These are phyloP conservation scores for Sarocladium kiliense DNA, from an alignment of 2,329 filamentous ascomycete genomes.

Conservation along the genomic window DNA sequence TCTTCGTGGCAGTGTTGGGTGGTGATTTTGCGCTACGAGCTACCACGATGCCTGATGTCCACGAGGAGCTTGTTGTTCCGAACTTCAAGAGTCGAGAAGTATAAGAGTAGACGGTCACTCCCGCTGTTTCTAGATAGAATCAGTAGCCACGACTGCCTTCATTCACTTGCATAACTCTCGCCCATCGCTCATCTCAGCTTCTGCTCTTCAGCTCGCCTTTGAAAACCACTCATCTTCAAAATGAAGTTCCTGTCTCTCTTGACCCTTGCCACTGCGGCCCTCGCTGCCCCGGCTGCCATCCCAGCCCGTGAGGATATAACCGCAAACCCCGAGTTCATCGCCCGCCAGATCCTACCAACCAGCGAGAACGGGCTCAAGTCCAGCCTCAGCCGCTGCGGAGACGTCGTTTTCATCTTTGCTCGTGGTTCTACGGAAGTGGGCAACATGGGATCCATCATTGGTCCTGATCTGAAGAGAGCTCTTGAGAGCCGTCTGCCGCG, in stretches of 20 bases:
- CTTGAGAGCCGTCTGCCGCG: constrained; percentile 15
- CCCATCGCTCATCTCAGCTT: too few relatives aligned
- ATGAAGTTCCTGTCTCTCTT: constrained; percentile 10
- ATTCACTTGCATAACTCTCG: too few relatives aligned
- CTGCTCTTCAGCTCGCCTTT: too few relatives aligned
- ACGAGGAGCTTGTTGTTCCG: too few relatives aligned
- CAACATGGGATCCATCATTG: constrained; percentile 18
- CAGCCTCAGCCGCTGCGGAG: constrained; percentile 13
- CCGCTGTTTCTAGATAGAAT: too few relatives aligned
- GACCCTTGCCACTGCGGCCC: constrained; percentile 7
- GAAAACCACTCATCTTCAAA: background rate
- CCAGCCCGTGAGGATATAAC: background rate
- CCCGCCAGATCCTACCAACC: constrained; percentile 9
- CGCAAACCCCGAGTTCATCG: constrained; percentile 8
- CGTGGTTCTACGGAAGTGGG: constrained; percentile 19
- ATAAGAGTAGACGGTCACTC: too few relatives aligned
- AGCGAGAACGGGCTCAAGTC: constrained; percentile 12
- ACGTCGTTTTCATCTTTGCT: constrained; percentile 19
- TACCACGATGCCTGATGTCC: too few relatives aligned
- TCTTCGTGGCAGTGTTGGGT: too few relatives aligned
- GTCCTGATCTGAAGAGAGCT: constrained; percentile 14
- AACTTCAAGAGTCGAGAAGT: too few relatives aligned
- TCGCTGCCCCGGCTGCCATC: constrained; percentile 4
- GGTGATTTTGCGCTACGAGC: too few relatives aligned
- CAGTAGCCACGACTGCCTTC: too few relatives aligned